A percentile compares a stretch with the other conserved stretches of the same genome.
These are phyloP conservation scores for Spergularia marina DNA, from an alignment of 148 eudicot species.

Conservation along the genomic window DNA sequence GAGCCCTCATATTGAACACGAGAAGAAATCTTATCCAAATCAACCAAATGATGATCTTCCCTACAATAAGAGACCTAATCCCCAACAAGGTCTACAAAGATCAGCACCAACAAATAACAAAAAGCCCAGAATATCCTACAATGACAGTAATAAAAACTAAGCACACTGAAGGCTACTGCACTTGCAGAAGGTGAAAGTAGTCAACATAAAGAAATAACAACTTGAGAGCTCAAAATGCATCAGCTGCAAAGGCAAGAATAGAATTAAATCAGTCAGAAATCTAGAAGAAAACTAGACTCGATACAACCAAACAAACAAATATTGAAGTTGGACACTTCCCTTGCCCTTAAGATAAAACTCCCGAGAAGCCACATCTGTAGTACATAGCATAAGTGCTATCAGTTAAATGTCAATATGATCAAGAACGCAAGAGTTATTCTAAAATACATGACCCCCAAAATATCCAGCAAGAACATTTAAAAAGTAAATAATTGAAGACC, in stretches of 20 bases:
- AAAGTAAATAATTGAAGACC: conserved; percentile 21
- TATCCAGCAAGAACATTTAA: conserved; percentile 29
- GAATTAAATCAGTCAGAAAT: conserved; percentile 30
- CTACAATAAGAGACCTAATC: conserved; percentile 23
- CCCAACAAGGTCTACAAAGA: conserved; percentile 12
- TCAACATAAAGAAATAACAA: conserved; percentile 23
- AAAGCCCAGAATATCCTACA: conserved; percentile 2
- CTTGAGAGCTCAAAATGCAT: conserved; percentile 28
- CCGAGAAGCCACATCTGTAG: conserved; percentile 34
- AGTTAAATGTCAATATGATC: conserved; percentile 22
- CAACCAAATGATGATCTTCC: conserved; percentile 18
- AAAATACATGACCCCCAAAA: conserved; percentile 30
- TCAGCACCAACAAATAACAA: conserved; percentile 6
- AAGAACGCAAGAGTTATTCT: conserved; percentile 14
- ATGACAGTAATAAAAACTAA: neutral
- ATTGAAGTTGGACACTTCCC: conserved; percentile 26
- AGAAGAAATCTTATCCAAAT: conserved; percentile 8
- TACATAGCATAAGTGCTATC: conserved; percentile 26
- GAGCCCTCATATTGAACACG: conserved; percentile 1
- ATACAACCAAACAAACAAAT: conserved; percentile 14
- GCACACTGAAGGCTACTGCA: conserved; percentile 10
- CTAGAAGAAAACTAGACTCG: conserved; percentile 11
- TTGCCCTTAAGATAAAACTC: conserved; percentile 26
- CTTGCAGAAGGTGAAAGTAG: conserved; percentile 16
- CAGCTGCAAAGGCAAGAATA: conserved; percentile 38